Evolutionary conservation across 2,329 filamentous ascomycete species (phyloP), one percentile per base, ranked within the genome.

Genomic region (Pseudomassariella vexata): DNA sequence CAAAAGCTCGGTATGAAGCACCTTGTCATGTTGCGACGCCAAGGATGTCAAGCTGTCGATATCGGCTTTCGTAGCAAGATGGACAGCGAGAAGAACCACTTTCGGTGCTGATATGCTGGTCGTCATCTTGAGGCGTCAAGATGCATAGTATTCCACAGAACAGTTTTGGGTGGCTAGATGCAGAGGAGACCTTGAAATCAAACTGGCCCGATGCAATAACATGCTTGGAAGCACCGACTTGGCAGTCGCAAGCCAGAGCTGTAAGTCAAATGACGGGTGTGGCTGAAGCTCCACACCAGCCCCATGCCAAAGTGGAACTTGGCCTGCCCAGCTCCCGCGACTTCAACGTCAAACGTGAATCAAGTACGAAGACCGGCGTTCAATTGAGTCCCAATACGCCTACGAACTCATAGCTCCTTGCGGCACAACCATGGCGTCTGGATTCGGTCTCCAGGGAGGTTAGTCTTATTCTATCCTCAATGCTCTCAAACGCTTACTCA

Each of bases 371-470:
- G 35, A 24, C 31, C 28, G 35, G 27, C 24, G 31, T 24, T 27
- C 27, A 30, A 34, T 37, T 28, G 35, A 37, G 12, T 17, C 29
- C 16, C 21, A 32, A 19, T 24, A 25, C 35, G 27, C 24, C 32
- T 25, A 24, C 28, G 35, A 19, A 29, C 17, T 24, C 24, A 17
- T 21, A 15, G 28, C 19, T 23, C 19, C 23, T 24, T 14, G 20
- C 21, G 22, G 23, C 18, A 20, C 21, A 28, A 38, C 19, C 55
- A 90, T 90, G 85, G 73, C 85, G 63, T 89, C 85, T 53, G 85
- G 85, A 65, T 90, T 80, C 62, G 85, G 85, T 62, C 70, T 94
- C 61, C 73, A 77, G 59, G 85, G 85, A 64, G 85, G 85, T 87
- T 67, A 50, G 79, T 68, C 41, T 42, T 25, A 24, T 15, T 18